These are phyloP conservation scores for Chalciporus piperatus DNA, from an alignment of 768 basidiomycete genomes.

Conservation along the genomic window DNA sequence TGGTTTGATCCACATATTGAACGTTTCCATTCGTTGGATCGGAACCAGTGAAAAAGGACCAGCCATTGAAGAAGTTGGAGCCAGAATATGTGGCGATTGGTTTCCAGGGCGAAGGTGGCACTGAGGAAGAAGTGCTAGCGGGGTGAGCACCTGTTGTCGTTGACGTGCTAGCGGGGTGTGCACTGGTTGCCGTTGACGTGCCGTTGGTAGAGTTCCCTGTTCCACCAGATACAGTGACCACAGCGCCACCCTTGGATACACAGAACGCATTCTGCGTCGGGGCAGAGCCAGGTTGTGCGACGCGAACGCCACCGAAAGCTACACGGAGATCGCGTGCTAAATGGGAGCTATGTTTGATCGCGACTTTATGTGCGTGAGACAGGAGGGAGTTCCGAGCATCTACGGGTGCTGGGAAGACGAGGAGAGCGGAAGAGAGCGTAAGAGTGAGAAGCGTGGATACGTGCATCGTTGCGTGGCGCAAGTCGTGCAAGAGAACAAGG, in stretches of 20 bases:
- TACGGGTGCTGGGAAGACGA: slow-evolving; percentile 21
- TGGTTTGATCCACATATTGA: slow-evolving; percentile 59
- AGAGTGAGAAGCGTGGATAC: slow-evolving; percentile 28
- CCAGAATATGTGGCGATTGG: slow-evolving; percentile 61
- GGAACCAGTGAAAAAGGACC: slow-evolving; percentile 61
- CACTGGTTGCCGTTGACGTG: slow-evolving; percentile 20
- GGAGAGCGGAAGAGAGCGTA: slow-evolving; percentile 28
- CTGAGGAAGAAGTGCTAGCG: slow-evolving; percentile 17
- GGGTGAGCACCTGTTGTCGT: slow-evolving; percentile 20
- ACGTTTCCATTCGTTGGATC: slow-evolving; percentile 83
- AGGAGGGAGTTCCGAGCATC: slow-evolving; percentile 31
- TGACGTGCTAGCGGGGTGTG: slow-evolving; percentile 21
- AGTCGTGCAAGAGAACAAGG: slow-evolving; percentile 1
- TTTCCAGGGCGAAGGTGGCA: slow-evolving; percentile 53
- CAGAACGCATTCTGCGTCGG: slow-evolving; percentile 36
- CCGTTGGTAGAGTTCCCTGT: slow-evolving; percentile 20
- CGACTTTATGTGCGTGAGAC: slow-evolving; percentile 50
- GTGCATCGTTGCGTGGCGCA: slow-evolving; percentile 23
- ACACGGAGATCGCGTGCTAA: slow-evolving; percentile 69
- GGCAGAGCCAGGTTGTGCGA: slow-evolving; percentile 36
- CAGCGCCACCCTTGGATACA: slow-evolving; percentile 22
- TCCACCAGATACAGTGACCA: slow-evolving; percentile 19
- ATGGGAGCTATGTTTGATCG: slow-evolving; percentile 54
- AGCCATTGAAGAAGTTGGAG: slow-evolving; percentile 75
- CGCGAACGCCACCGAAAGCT: slow-evolving; percentile 55